Percentiles rank a stretch among this genome's conserved stretches.
These are phyloP conservation scores for Penicillium corylophilum DNA, from an alignment of 2,329 filamentous ascomycete species.

Conservation along the genomic window DNA sequence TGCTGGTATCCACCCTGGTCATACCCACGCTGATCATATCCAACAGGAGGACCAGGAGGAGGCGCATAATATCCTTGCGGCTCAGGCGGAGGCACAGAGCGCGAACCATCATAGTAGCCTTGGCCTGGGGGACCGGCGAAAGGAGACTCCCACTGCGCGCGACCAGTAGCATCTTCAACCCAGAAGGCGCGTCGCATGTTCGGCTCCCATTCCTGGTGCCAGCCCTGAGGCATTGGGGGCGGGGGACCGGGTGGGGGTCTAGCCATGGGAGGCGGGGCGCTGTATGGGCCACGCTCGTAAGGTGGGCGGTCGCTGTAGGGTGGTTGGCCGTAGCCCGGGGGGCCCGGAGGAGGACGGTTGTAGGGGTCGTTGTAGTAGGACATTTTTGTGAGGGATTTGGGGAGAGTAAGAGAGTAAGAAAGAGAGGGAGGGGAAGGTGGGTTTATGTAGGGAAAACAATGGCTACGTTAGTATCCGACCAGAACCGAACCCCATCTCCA, in stretches of 20 bases:
- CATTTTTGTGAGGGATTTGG: conserved; percentile 11
- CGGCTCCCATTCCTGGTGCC: conserved; percentile 64
- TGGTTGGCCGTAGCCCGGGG: conserved; percentile 15
- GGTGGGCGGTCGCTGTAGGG: conserved; percentile 32
- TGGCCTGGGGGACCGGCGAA: conserved; percentile 19
- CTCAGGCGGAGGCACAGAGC: conserved; percentile 24
- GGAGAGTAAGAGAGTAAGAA: not conserved
- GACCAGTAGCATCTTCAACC: conserved; percentile 60
- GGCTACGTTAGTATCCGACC: too few relatives aligned
- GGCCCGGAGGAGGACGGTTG: conserved; percentile 21
- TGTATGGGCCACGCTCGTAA: conserved; percentile 26
- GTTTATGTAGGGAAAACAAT: conserved; percentile 12
- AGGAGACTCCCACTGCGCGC: conserved; percentile 65
- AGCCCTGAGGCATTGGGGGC: conserved; percentile 57
- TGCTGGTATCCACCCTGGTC: conserved; percentile 12
- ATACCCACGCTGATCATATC: conserved; percentile 19
- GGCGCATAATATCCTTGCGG: conserved; percentile 23
- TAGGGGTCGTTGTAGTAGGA: conserved; percentile 25
- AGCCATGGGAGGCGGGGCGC: conserved; percentile 25
- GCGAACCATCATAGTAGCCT: conserved; percentile 24
- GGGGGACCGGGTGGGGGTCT: conserved; percentile 45
- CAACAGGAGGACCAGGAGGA: conserved; percentile 18
- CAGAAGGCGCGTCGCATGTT: conserved; percentile 64
- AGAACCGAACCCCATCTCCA: conserved; percentile 11
- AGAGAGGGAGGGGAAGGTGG: not conserved